phyloP scores from a whole-genome alignment of 2,329 filamentous ascomycete species.

The Ceratocystis destructans region DNA sequence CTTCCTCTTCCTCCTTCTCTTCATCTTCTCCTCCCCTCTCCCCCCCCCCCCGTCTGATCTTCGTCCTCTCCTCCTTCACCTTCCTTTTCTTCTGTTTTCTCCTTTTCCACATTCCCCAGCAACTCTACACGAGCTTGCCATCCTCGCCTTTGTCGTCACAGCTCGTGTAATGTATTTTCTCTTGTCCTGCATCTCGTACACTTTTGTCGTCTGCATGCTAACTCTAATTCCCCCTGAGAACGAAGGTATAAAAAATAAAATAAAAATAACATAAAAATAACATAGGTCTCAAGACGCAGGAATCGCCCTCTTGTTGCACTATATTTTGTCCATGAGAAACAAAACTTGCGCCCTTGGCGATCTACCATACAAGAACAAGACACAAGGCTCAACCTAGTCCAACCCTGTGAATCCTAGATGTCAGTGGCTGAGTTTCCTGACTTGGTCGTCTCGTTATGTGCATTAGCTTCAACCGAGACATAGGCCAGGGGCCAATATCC shows the following conservation, averaged over 20 bases:
- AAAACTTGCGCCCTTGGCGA: conserved; percentile 1
- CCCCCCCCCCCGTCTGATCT: background rate
- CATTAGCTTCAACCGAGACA: conserved; percentile 4
- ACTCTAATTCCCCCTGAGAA: background rate
- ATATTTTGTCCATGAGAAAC: background rate
- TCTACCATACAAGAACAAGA: background rate
- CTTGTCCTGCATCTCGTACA: background rate
- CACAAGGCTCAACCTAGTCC: background rate
- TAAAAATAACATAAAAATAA: background rate
- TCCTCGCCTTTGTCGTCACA: background rate
- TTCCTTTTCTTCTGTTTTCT: background rate
- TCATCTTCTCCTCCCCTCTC: no score
- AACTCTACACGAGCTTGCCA: background rate
- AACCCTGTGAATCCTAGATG: background rate
- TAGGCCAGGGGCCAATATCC: background rate
- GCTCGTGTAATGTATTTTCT: background rate
- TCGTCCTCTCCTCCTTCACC: background rate
- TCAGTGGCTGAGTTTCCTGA: background rate
- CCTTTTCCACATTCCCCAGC: background rate
- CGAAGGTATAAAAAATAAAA: no score
- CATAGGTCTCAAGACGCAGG: background rate
- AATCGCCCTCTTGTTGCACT: background rate
- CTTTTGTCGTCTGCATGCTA: conserved; percentile 4
- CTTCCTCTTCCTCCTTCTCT: no score
- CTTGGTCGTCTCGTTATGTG: background rate